Conservation (phyloP, 768 basidiomycete genomes). For the Tylopilus sp. region DNA sequence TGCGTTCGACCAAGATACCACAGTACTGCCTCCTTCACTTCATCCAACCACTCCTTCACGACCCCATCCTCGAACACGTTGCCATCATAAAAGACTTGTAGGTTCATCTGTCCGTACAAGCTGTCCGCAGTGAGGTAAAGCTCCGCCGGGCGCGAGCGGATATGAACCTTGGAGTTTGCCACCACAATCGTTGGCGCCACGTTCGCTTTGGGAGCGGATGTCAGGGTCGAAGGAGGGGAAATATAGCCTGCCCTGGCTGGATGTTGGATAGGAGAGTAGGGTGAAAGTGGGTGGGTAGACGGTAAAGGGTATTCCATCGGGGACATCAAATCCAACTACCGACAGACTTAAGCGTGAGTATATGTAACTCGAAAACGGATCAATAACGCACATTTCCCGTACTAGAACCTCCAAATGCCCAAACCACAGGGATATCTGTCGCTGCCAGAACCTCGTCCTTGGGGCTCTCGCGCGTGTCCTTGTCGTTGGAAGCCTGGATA, state of each 20-base stretch:
- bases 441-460: not conserved
- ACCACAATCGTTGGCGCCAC: conserved; percentile 9
- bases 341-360: not conserved
- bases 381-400: conserved; percentile 29
- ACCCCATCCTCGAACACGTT: not conserved
- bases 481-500: not conserved
- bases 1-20: not conserved
- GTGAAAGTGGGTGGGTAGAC: conserved; percentile 22
- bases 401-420: conserved; percentile 19
- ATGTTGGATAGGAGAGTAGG: conserved; percentile 15
- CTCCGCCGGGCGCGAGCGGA: not conserved
- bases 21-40: not conserved
- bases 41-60: not conserved
- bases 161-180: no score
- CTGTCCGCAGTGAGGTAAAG: not conserved
- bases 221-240: not conserved
- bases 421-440: conserved; percentile 1
- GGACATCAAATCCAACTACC: conserved; percentile 33
- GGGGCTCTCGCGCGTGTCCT: not conserved
- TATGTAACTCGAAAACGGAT: not conserved
- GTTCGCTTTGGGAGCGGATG: not conserved
- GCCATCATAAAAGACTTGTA: not conserved
- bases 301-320: conserved; percentile 37
- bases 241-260: conserved; percentile 10
- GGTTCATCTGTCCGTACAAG: not conserved